Evolutionary conservation across 2,329 filamentous ascomycete species (phyloP).

Genomic region (Hirsutella rhossiliensis): DNA sequence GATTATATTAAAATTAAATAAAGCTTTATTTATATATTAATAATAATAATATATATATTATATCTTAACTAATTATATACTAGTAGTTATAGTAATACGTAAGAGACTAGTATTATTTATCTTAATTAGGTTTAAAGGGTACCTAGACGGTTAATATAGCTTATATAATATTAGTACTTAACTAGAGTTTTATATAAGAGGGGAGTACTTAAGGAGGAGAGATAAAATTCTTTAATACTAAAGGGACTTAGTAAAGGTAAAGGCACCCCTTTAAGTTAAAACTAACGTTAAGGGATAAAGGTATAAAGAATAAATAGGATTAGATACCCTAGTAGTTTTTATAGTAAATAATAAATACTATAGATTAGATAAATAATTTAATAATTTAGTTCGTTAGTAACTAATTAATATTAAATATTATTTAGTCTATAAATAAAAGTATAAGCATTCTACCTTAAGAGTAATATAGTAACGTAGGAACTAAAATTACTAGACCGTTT

Average conservation of each 20-base stretch:
- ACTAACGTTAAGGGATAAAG: neutral
- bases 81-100: neutral
- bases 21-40: neutral
- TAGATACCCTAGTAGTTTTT: neutral
- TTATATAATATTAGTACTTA: neutral
- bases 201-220: neutral
- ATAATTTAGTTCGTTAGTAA: neutral
- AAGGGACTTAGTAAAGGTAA: neutral
- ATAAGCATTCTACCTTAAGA: neutral
- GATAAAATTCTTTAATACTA: neutral
- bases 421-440: neutral
- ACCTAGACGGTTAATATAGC: neutral
- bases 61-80: neutral
- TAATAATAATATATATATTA: neutral
- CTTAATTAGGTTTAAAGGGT: constrained; percentile 1
- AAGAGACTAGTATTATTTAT: neutral
- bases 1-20: neutral
- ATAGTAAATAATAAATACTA: neutral
- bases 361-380: neutral
- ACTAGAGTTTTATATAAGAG: neutral
- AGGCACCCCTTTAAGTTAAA: neutral
- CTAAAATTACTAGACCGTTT: neutral
- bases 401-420: neutral
- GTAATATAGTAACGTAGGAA: neutral
- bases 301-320: neutral